Base-by-base conservation (phyloP, 2,329 filamentous ascomycete species). In the Ceratocystis smalleyi region DNA sequence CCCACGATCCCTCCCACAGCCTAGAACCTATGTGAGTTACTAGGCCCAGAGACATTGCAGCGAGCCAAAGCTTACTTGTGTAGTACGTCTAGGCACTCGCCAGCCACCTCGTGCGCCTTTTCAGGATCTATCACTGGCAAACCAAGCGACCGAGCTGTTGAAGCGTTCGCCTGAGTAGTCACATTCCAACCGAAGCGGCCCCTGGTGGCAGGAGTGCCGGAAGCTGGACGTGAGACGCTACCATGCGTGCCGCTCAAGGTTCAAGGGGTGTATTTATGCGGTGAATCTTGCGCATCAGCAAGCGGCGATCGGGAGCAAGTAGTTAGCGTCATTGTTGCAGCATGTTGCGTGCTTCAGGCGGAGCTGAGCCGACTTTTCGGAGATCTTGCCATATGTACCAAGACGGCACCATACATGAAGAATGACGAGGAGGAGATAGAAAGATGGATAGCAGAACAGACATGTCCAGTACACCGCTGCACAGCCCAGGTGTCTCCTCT, bases 91-190 rank as follows among this genome's bases (percentile, higher is more conserved):
- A 82, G 74, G 68, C 81, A 87, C 73, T 81, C 84, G 68, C 81
- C 83, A 1, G 77, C 83, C n/a, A 79, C 77, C 7, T 74, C 75
- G 68, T 87, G 87, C 62, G 81, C 77, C 69, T 81, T 81, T 30
- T 74, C 73, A 43, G 74, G 71, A 3, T 69, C 73, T 0, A 78
- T 75, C 68, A 86, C 83, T 43, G 77, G 74, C 64, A 78, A 77
- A 0, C 83, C 81, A 43, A 87, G 74, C 68, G 87, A 87, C 1
- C 81, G 75, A 0, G 85, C 85, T 0, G 85, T 85, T 1, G 81
- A 84, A 69, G 87, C 83, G 1, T 87, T 77, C 68, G 87, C 88
- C 27, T 83, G 81, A 0, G 85, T 88, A 0, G 88, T 85, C 61
- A 88, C 81, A 73, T 75, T 75, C 68, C 73, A 75, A 8, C 70